These are phyloP conservation scores for Xylariomycetidae sp. DNA, from an alignment of 2,329 filamentous ascomycete genomes.

Conservation along the genomic window DNA sequence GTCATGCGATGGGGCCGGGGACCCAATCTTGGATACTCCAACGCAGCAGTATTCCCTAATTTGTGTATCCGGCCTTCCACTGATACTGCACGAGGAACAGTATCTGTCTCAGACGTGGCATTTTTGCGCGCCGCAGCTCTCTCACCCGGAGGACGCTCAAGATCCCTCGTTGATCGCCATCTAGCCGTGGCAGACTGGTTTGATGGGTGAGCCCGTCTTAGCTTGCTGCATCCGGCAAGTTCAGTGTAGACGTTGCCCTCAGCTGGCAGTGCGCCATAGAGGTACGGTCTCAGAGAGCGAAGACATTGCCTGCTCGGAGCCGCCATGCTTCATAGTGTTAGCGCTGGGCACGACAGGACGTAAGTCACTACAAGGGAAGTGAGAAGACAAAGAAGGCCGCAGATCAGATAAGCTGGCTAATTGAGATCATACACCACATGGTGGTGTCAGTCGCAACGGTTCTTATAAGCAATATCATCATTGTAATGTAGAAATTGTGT, in stretches of 20 bases:
- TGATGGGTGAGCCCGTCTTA: too few species aligned
- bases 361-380: slow-evolving; percentile 2
- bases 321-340: slow-evolving; percentile 21
- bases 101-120: slow-evolving; percentile 3
- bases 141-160: slow-evolving; percentile 8
- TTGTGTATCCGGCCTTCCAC: slow-evolving; percentile 40
- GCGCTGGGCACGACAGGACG: slow-evolving; percentile 6
- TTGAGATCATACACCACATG: slow-evolving; percentile 46
- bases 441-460: slow-evolving; percentile 54
- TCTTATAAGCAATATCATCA: slow-evolving; percentile 51
- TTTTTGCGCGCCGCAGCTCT: neutral
- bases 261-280: slow-evolving; percentile 34
- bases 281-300: slow-evolving; percentile 51
- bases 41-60: slow-evolving; percentile 40
- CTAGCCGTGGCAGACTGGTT: too few species aligned
- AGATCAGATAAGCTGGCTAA: slow-evolving; percentile 42
- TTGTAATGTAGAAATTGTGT: slow-evolving; percentile 7
- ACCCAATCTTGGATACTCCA: slow-evolving; percentile 50
- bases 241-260: too few species aligned
- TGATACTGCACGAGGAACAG: slow-evolving; percentile 8
- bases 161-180: too few species aligned
- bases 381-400: slow-evolving; percentile 2
- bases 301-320: slow-evolving; percentile 41
- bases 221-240: too few species aligned
- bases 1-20: slow-evolving; percentile 28